phyloP scores from a whole-genome alignment of 179 eudicot species.

The Heliamphora pulchella region DNA sequence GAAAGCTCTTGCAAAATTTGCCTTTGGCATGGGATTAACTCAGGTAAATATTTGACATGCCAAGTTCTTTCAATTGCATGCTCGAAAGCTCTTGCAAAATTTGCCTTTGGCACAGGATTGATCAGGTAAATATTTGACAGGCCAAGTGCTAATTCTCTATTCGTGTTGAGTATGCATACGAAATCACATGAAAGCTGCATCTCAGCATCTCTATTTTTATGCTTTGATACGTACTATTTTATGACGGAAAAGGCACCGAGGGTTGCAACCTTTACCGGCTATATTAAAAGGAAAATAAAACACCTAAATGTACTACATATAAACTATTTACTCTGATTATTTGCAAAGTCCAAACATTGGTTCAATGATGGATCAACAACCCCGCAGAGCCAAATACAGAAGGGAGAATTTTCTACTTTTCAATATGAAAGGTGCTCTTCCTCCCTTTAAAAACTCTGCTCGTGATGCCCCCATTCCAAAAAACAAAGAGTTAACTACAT shows the following conservation, averaged over 20 bases:
- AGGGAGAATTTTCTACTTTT: no score
- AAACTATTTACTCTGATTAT: background rate
- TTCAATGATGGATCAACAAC: background rate
- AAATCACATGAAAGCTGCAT: background rate
- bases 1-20: constrained; percentile 93
- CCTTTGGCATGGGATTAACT: constrained; percentile 90
- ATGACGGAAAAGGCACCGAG: background rate
- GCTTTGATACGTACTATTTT: background rate
- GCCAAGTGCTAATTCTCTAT: background rate
- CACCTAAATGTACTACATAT: background rate
- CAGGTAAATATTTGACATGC: constrained; percentile 47
- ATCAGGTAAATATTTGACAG: constrained; percentile 52
- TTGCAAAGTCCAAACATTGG: background rate
- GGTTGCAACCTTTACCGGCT: no score
- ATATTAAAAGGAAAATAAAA: no score
- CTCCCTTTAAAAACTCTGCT: no score
- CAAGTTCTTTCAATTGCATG: constrained; percentile 58
- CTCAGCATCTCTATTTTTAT: background rate
- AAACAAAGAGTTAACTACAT: no score
- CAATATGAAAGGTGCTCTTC: no score
- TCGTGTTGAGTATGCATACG: background rate
- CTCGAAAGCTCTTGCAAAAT: constrained; percentile 89
- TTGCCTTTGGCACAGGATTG: constrained; percentile 91
- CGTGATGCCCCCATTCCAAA: no score
- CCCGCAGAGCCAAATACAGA: background rate